Base-by-base conservation (phyloP, 352 stramenopile species). In the Aphanomyces stellatus region DNA sequence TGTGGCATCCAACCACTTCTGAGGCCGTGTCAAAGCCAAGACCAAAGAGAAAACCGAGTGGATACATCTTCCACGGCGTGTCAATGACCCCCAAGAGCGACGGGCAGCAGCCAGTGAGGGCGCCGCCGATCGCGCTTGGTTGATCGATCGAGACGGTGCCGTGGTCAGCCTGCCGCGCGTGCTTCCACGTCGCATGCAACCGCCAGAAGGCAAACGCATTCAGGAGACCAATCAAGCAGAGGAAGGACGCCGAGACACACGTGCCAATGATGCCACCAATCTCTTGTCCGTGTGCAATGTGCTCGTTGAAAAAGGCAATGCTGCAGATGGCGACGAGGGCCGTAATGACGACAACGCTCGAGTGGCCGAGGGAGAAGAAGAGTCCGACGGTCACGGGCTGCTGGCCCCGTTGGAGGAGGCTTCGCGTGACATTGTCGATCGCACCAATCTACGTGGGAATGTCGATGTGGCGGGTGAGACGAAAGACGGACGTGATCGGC, bases 341-440 rank as follows among this genome's bases (percentile, higher is more conserved):
- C 53, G 70, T 31, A 4, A 72, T 13, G 6, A 69, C 6, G 3
- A 72, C 66, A 8, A 72, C 66, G 35, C 34, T 72, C 6, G 17
- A 49, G 42, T 72, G 66, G 37, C 66, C 66, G 4, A 72, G 34
- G 6, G 43, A 64, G 46, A 72, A 72, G 17, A 25, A 72, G 10
- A 72, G 43, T 13, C 66, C 66, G 24, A 72, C 66, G 25, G 42
- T 34, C 10, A 63, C 22, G 15, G 66, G 30, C 27, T 40, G 66
- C 40, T 28, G 17, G n/a, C 24, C 30, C 4, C 30, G 31, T n/a
- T 40, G 19, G 13, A 69, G n/a, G 31, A 72, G 66, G 27, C 67
- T 72, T 6, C 66, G 31, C 31, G 56, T 69, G n/a, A 72, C 66
- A 46, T 69, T 69, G 43, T 72, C 66, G 48, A 72, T 72, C 19